These are phyloP conservation scores for Phtheirospermum japonicum DNA, from an alignment of 257 asterid genomes.

Conservation along the genomic window DNA sequence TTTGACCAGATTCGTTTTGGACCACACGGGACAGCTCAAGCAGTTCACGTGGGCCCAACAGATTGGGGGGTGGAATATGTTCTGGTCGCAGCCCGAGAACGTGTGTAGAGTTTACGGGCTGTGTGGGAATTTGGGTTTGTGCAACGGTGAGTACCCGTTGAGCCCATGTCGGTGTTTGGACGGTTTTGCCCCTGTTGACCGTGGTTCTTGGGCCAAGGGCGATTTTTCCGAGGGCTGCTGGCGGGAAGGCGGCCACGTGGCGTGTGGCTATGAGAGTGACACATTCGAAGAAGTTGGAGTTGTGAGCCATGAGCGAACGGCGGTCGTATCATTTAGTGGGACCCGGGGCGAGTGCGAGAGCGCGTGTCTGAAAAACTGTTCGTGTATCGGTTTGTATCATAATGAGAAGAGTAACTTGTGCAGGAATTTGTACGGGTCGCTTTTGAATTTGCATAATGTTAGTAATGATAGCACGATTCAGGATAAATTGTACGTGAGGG, in stretches of 20 bases:
- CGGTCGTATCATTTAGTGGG: constrained; percentile 40
- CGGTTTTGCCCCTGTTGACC: constrained; percentile 50
- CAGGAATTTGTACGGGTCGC: constrained; percentile 53
- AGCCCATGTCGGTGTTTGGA: constrained; percentile 59
- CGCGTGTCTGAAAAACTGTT: constrained; percentile 57
- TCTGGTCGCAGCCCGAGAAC: constrained; percentile 85
- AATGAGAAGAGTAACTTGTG: constrained; percentile 44
- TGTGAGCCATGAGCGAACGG: constrained; percentile 45
- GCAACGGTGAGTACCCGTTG: constrained; percentile 36
- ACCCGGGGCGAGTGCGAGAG: constrained; percentile 53
- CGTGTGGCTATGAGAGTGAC: constrained; percentile 42
- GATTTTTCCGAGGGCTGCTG: constrained; percentile 67
- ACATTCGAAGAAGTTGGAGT: constrained; percentile 61
- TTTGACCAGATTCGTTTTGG: constrained; percentile 59
- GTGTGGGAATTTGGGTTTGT: constrained; percentile 75
- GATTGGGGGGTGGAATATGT: constrained; percentile 59
- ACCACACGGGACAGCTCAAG: constrained; percentile 59
- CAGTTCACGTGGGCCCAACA: constrained; percentile 75
- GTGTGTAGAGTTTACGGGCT: constrained; percentile 49
- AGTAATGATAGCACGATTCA: constrained; percentile 41
- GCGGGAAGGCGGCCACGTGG: constrained; percentile 30
- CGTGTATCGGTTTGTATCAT: constrained; percentile 63
- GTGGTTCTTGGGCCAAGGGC: constrained; percentile 58
- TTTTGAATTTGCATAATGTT: constrained; percentile 52
- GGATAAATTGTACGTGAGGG: constrained; percentile 54